These are phyloP conservation scores for Basipetospora chlamydospora DNA, from an alignment of 2,329 filamentous ascomycete species.

Conservation along the genomic window DNA sequence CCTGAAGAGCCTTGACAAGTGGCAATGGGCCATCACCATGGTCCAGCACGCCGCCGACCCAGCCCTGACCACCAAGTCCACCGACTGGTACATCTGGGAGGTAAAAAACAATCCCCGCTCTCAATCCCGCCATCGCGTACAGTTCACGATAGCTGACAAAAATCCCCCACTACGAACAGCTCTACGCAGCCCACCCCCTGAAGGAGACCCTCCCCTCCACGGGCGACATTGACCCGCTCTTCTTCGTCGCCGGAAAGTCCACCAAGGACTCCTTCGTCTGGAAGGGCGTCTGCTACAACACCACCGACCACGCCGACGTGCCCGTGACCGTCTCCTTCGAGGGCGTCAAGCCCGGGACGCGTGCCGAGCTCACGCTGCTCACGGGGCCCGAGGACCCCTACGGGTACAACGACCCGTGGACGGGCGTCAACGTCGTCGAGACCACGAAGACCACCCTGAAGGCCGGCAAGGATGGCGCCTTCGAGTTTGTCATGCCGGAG, in stretches of 20 bases:
- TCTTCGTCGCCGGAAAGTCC: conserved; percentile 33
- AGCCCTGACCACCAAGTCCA: conserved; percentile 31
- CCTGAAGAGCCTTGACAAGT: conserved; percentile 33
- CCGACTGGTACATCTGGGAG: conserved; percentile 34
- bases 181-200: conserved; percentile 30
- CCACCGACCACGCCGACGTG: conserved; percentile 26
- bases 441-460: conserved; percentile 21
- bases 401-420: conserved; percentile 22
- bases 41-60: conserved; percentile 33
- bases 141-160: too few species aligned
- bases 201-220: conserved; percentile 30
- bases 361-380: conserved; percentile 29
- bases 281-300: conserved; percentile 39
- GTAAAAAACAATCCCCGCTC: neutral
- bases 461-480: conserved; percentile 29
- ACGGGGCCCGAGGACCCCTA: conserved; percentile 27
- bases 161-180: conserved; percentile 14
- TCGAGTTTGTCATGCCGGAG: conserved; percentile 37
- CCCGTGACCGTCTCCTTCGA: conserved; percentile 31
- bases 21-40: conserved; percentile 37
- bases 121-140: neutral
- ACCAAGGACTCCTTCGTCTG: conserved; percentile 27
- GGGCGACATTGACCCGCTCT: conserved; percentile 28
- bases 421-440: conserved; percentile 33
- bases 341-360: conserved; percentile 22